Evolutionary conservation across 805 yeast genomes (phyloP).

Genomic region (Scheffersomyces stipitis): DNA sequence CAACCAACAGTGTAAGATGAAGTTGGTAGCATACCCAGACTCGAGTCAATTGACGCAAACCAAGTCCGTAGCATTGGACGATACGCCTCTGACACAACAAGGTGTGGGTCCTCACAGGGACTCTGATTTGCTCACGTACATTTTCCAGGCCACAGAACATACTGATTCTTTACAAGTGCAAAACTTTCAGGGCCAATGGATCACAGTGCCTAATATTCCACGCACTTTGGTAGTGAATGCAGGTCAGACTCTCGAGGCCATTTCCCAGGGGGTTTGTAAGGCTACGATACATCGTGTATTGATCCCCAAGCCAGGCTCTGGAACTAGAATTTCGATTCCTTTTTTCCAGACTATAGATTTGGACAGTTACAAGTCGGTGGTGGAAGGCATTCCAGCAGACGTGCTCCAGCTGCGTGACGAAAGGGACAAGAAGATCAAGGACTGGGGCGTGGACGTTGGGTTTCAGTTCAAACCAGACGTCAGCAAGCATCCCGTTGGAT

Average conservation of each 20-base stretch:
- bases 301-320: slow-evolving; percentile 39
- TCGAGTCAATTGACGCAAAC: slow-evolving; percentile 20
- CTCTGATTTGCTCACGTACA: slow-evolving; percentile 59
- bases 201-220: slow-evolving; percentile 50
- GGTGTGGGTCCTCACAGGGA: slow-evolving; percentile 72
- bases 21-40: slow-evolving; percentile 59
- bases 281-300: slow-evolving; percentile 59
- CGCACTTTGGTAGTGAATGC: slow-evolving; percentile 54
- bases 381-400: slow-evolving; percentile 27
- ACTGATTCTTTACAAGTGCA: slow-evolving; percentile 54
- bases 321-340: slow-evolving; percentile 47
- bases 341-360: slow-evolving; percentile 49
- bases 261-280: slow-evolving; percentile 56
- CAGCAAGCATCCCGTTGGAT: slow-evolving; percentile 44
- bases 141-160: slow-evolving; percentile 55
- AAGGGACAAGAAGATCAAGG: slow-evolving; percentile 34
- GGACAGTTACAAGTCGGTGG: slow-evolving; percentile 28
- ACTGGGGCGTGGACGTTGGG: slow-evolving; percentile 40
- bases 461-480: slow-evolving; percentile 40
- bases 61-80: slow-evolving; percentile 24
- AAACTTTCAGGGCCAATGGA: slow-evolving; percentile 56
- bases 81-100: slow-evolving; percentile 34
- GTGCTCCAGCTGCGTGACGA: slow-evolving; percentile 27
- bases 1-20: slow-evolving; percentile 52
- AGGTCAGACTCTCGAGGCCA: slow-evolving; percentile 62